Evolutionary conservation across 805 yeast genomes (phyloP), one percentile per base, ranked within the genome.

Genomic region (Nakazawaea laoshanensis): DNA sequence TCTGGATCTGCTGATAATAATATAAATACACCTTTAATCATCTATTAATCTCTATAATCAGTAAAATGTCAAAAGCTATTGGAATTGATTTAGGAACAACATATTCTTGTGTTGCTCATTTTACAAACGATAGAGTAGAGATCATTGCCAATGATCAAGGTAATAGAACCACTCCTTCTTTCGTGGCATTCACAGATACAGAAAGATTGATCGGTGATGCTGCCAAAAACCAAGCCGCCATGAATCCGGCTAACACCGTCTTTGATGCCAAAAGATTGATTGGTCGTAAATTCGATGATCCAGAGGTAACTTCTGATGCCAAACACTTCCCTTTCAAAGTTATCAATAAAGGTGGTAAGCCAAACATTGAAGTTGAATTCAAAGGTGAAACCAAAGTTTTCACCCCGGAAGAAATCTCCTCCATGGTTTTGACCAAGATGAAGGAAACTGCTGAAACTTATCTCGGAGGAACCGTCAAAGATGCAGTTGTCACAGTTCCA

Each of bases 111-210:
- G 96, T 87, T 43, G 96, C 95, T 50, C 94, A 86, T 56, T 86
- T 86, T 70, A 70, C 86, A 51, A 83, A 83, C 55, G 94, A 89
- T 48, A 73, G 83, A 57, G 96, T 88, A 34, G 96, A 88, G 65
- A 88, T 87, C 61, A 83, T 87, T 57, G 95, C 96, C 53, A 87
- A 87, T 60, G 96, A 88, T 63, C 96, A 87, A 71, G 96, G 96
- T 77, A 87, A 87, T 76, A 85, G 96, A 74, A 87, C 88, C 40
- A 88, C 96, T 37, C 96, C 96, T 38, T 88, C 96, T 20, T 88
- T 81, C 58, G 96, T 88, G 37, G 95, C 95, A 27, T 87, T 87
- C 70, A 84, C 95, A 35, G 92, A 82, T 47, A 74, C 82, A 36
- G 96, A 87, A 70, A 78, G 96, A 67, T 70, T 86, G 52, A 84